Base-by-base conservation (phyloP, 345 rosid species). In the Citrus sp. region DNA sequence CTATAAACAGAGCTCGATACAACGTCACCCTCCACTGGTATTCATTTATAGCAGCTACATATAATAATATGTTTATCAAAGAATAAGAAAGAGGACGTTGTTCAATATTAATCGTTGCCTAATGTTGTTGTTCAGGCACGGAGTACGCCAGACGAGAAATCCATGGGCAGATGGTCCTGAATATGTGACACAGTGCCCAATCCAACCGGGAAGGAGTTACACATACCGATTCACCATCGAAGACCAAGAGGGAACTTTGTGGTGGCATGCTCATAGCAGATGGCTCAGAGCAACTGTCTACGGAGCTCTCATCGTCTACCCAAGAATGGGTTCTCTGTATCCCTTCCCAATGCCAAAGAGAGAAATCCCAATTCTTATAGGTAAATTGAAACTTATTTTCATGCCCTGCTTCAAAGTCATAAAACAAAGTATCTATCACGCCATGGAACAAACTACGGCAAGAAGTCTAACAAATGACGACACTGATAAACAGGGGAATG, bases 111-210 rank as follows among this genome's bases (percentile, higher is more conserved):
- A 66, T 51, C 49, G 25, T 49, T 77, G 51, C 70, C 72, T 80
- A 24, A n/a, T 38, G 24, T 12, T 46, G 9, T 21, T 68, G 22
- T 70, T 25, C 88, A 92, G 95, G 96, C 97, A 94, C 77, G 98
- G 98, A 27, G 12, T 94, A 69, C 84, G 80, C 75, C 94, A 90
- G 67, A 75, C 83, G 21, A 77, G 95, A 34, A 92, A 94, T 79
- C 98, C 98, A 42, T 94, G 98, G 98, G 97, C 93, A 1, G 98
- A 94, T 77, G 98, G 98, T 19, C 97, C 97, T 6, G 95, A 88
- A 78, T 88, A 83, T 73, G 86, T 94, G 76, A 94, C 97, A 0
- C 98, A 92, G 60, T 94, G 97, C 74, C 98, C 98, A n/a, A 92
- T 94, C 74, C 88, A 46, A 83, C 89, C 95, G 0, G 98, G 98